Evolutionary conservation across 2,329 filamentous ascomycete species (phyloP).

Genomic region (Fonsecaea pugnacius): DNA sequence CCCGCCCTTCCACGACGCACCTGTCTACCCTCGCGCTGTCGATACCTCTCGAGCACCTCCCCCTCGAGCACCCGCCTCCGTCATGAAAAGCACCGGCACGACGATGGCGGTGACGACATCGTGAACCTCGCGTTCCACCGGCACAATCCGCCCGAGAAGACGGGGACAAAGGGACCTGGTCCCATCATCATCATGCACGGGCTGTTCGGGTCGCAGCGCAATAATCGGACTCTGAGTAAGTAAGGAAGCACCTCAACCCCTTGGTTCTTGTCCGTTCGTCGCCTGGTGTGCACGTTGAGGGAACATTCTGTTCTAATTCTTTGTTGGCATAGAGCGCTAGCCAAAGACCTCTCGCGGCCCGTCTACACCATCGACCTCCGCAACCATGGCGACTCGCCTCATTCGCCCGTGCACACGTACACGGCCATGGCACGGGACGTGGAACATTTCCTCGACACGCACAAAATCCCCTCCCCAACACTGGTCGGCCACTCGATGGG

Average conservation of each 20-base stretch:
- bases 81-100: constrained; percentile 5
- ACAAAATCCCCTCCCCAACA: constrained; percentile 69
- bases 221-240: constrained; percentile 94
- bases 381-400: constrained; percentile 91
- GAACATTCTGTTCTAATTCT: neutral
- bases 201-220: constrained; percentile 83
- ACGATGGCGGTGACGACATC: constrained; percentile 2
- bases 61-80: neutral
- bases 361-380: constrained; percentile 87
- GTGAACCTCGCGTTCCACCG: constrained; percentile 37
- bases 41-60: constrained; percentile 25
- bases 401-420: constrained; percentile 78
- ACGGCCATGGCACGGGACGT: constrained; percentile 80
- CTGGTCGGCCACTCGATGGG: constrained; percentile 97
- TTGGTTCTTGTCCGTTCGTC: neutral
- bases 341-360: constrained; percentile 76
- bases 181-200: constrained; percentile 91
- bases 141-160: constrained; percentile 33
- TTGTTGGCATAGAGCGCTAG: constrained; percentile 65
- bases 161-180: constrained; percentile 40
- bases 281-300: neutral
- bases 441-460: constrained; percentile 73
- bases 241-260: constrained; percentile 52
- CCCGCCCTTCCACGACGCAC: neutral
- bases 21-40: constrained; percentile 7